Base-by-base conservation (phyloP, 768 basidiomycete genomes). In the Saitozyma sp. region DNA sequence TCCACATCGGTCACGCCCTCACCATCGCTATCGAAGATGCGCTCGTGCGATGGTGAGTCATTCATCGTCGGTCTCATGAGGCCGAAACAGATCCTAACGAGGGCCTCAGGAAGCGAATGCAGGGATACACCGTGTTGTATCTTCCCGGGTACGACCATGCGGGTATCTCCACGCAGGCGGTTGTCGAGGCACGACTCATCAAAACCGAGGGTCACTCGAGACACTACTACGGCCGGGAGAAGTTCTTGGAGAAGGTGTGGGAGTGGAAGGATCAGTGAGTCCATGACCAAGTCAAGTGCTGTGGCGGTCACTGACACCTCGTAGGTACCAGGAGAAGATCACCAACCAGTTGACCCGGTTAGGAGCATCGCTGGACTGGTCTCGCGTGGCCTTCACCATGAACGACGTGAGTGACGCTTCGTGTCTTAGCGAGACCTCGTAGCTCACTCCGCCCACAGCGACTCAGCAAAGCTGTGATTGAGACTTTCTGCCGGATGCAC, bases 101-200 rank as follows among this genome's bases (percentile, higher is more conserved):
- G 29, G 29, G 29, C 29, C 29, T 52, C 59, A 92, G 91, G 92
- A 92, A 93, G 78, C 91, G 95, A 41, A 99, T 98, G 96, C 82
- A 89, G 46, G 95, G 95, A 1, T 90, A 88, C 80, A 91, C 91
- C 9, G 89, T 90, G 0, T 83, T 98, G 0, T 98, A 89, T 74
- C 85, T 88, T 2, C 96, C 96, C 0, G 96, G 96, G 14, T 99
- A 94, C 74, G 96, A 99, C 80, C 96, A 99, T 72, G 96, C 96
- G 0, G 94, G 95, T 61, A 98, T 99, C 64, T 94, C 94, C 0
- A 98, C 96, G 0, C 96, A 99, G 80, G 91, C 91, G 50, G 95
- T 99, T 14, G 95, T 98, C 0, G 96, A 98, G 79, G 92, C 92
- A 78, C 85, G 93, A 16, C 74, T 98, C 41, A 89, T 86, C 82